Evolutionary conservation across 768 basidiomycete genomes (phyloP).

Genomic region (Tylopilus subfusipes): DNA sequence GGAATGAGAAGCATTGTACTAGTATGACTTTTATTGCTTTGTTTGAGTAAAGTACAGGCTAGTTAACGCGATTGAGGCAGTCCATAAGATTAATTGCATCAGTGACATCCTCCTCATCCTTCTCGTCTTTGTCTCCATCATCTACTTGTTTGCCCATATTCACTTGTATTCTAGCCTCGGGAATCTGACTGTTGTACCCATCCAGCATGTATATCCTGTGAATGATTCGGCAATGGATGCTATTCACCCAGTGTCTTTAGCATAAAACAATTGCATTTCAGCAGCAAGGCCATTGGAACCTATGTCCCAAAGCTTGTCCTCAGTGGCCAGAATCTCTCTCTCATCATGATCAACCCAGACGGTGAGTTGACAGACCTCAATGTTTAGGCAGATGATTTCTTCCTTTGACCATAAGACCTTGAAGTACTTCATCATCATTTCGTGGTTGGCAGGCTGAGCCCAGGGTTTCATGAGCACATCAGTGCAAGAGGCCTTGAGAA

Average conservation of each 20-base stretch:
- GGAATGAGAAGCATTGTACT: too few species aligned
- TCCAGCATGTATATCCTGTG: not conserved
- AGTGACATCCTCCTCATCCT: too few species aligned
- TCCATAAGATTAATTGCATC: too few species aligned
- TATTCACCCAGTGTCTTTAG: not conserved
- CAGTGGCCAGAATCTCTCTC: not conserved
- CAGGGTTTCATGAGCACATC: not conserved
- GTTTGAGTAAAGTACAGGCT: too few species aligned
- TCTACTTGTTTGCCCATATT: too few species aligned
- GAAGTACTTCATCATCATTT: not conserved
- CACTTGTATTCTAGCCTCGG: too few species aligned
- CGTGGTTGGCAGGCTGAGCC: not conserved
- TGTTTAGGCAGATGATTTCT: not conserved
- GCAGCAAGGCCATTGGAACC: too few species aligned
- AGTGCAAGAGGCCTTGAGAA: not conserved
- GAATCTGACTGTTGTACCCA: not conserved
- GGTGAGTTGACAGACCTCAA: not conserved
- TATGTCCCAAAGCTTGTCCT: too few species aligned
- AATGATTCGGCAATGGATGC: not conserved
- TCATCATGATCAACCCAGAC: not conserved
- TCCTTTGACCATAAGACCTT: not conserved
- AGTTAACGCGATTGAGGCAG: too few species aligned
- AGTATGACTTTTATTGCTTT: too few species aligned
- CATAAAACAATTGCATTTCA: too few species aligned
- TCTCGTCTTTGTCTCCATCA: too few species aligned